Evolutionary conservation across 164 flowering plant species (phyloP), one percentile per base, ranked within the genome.

Genomic region (Annona cherimola): DNA sequence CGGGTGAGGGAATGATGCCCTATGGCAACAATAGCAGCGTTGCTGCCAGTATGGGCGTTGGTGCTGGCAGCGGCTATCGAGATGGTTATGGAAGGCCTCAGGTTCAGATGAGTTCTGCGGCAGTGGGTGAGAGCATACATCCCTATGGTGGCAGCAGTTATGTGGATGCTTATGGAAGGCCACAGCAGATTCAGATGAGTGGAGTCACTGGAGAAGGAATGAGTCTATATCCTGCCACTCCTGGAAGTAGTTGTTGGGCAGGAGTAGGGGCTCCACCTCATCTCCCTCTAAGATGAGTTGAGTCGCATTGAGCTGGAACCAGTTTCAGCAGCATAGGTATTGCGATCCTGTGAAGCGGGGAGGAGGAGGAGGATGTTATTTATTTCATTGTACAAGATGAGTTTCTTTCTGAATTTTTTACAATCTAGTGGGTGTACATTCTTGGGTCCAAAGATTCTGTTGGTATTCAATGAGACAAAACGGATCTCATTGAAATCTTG

Each of bases 21-120:
- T 76, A 81, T 63, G 72, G 68, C 2, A 71, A 66, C 5, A 50
- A 67, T 63, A 75, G 63, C 73, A 72, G 61, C 67, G 68, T 44
- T 42, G 67, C 60, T 26, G 50, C 59, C 63, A 19, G 67, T 67
- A 75, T 40, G 63, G 73, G 62, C 39, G 67, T 64, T 68, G 57
- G 19, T 5, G 39, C 61, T 60, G 50, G 60, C 18, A 39, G n/a
- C 55, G 66, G 73, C 8, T 85, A 76, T 74, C 54, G 67, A 46
- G 88, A 87, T 65, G 74, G 63, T 50, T 84, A 81, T 66, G 79
- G 82, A 43, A 78, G 82, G 73, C 76, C 84, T 62, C 79, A 72
- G 14, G 70, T 66, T 71, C 83, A 75, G 42, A 75, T 74, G 79
- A 79, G 76, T 60, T 55, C 59, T 50, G 74, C 71, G 20, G 54